Conservation (phyloP, 2,329 filamentous ascomycete genomes). For the Claviceps sp. region DNA sequence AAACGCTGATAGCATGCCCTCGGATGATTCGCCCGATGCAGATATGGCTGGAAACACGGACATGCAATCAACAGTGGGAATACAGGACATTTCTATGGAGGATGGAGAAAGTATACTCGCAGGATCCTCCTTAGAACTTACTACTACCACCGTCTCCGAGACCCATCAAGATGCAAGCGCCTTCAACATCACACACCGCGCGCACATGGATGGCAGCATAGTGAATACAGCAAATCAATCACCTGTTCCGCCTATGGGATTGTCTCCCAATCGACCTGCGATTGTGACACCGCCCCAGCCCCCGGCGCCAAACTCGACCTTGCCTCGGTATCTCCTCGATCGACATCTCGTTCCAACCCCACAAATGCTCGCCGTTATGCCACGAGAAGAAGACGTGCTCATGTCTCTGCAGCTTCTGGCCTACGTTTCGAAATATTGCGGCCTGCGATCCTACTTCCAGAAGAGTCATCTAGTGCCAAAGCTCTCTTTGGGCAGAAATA, state of each 20-base stretch:
- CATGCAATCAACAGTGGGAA: constrained; percentile 69
- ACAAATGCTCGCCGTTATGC: constrained; percentile 78
- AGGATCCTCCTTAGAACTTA: constrained; percentile 58
- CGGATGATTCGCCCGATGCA: constrained; percentile 63
- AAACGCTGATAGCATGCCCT: constrained; percentile 68
- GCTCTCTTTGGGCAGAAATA: constrained; percentile 77
- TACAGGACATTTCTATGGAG: constrained; percentile 69
- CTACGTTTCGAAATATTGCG: constrained; percentile 98
- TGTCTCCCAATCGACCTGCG: constrained; percentile 60
- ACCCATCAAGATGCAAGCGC: constrained; percentile 69
- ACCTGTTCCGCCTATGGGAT: constrained; percentile 51
- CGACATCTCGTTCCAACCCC: constrained; percentile 55
- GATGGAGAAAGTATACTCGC: constrained; percentile 70
- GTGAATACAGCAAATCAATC: constrained; percentile 58
- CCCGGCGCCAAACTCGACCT: constrained; percentile 54
- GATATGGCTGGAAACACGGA: constrained; percentile 71
- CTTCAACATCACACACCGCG: constrained; percentile 86
- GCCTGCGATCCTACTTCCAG: constrained; percentile 89
- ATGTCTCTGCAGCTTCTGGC: constrained; percentile 96
- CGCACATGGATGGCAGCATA: constrained; percentile 72
- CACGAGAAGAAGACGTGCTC: constrained; percentile 89
- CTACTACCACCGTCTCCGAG: constrained; percentile 68
- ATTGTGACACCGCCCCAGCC: constrained; percentile 62
- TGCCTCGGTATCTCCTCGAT: constrained; percentile 69
- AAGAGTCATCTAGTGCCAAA: constrained; percentile 85